Evolutionary conservation across 129 eudicot species (phyloP).

Genomic region (Sambucus nigra): DNA sequence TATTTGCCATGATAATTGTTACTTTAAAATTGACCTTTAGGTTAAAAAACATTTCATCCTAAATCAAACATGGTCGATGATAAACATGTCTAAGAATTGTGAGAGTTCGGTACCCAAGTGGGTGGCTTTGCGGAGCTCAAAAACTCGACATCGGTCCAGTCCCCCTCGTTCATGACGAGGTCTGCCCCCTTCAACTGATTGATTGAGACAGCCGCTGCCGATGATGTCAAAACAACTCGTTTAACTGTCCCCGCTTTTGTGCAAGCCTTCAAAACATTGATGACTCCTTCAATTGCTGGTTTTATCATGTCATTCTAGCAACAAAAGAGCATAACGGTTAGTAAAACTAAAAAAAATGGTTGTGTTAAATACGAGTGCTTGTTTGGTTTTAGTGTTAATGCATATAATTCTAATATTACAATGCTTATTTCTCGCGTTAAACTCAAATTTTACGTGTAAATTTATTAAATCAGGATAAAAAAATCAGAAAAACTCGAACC

Average conservation of each 20-base stretch:
- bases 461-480: too few relatives aligned
- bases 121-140: constrained; percentile 25
- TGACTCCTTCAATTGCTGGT: constrained; percentile 35
- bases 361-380: neutral
- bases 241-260: constrained; percentile 23
- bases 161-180: constrained; percentile 19
- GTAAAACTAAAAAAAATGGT: neutral
- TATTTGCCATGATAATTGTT: neutral
- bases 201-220: constrained; percentile 35
- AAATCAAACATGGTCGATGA: neutral
- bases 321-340: neutral
- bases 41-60: too few relatives aligned
- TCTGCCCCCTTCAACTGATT: constrained; percentile 20
- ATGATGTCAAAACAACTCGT: constrained; percentile 33
- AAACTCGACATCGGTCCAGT: constrained; percentile 31
- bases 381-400: neutral
- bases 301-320: constrained; percentile 36
- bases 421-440: too few relatives aligned
- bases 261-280: constrained; percentile 28
- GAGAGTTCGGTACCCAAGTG: constrained; percentile 30
- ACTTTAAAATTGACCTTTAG: neutral
- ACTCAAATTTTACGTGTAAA: too few relatives aligned
- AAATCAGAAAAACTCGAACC: too few relatives aligned
- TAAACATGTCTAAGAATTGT: neutral
- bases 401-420: too few relatives aligned